These are phyloP conservation scores for Liquidambar formosana DNA, from an alignment of 164 flowering plant species.

Conservation along the genomic window DNA sequence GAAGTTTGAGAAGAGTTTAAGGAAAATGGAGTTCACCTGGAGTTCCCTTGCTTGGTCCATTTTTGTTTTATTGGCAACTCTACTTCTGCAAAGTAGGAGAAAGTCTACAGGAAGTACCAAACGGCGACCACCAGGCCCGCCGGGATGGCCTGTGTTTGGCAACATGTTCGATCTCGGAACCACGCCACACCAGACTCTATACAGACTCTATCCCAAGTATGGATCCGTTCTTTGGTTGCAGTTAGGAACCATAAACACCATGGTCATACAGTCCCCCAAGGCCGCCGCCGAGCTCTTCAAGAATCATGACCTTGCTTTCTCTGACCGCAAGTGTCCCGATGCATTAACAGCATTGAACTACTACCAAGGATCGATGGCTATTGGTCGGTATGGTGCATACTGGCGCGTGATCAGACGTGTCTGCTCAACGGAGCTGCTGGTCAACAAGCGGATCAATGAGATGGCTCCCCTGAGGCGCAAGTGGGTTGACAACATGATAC, in stretches of 20 bases:
- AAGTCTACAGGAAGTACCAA: neutral
- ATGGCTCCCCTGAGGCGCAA: constrained; percentile 5
- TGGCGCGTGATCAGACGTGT: constrained; percentile 17
- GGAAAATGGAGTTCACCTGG: neutral
- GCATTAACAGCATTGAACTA: constrained; percentile 9
- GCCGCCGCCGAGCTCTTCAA: constrained; percentile 29
- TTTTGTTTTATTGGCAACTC: neutral
- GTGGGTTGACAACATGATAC: no score
- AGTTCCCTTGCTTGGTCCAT: neutral
- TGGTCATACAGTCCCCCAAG: constrained; percentile 20
- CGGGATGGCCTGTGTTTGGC: constrained; percentile 4
- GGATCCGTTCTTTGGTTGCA: constrained; percentile 23
- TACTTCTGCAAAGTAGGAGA: neutral
- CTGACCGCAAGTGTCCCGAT: constrained; percentile 9
- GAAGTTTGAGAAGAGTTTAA: no score
- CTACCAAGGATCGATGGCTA: constrained; percentile 11
- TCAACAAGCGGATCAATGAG: constrained; percentile 18
- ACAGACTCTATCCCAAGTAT: constrained; percentile 4
- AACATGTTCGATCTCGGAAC: constrained; percentile 20
- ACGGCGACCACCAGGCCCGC: neutral
- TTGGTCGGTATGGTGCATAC: constrained; percentile 18
- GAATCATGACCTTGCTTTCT: constrained; percentile 21
- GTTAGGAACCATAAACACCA: constrained; percentile 18
- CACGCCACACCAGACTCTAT: constrained; percentile 18
- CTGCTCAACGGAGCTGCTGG: constrained; percentile 18